Evolutionary conservation across 495 filamentous ascomycete genomes (phyloP).

Genomic region (Penicillium bovifimosum): DNA sequence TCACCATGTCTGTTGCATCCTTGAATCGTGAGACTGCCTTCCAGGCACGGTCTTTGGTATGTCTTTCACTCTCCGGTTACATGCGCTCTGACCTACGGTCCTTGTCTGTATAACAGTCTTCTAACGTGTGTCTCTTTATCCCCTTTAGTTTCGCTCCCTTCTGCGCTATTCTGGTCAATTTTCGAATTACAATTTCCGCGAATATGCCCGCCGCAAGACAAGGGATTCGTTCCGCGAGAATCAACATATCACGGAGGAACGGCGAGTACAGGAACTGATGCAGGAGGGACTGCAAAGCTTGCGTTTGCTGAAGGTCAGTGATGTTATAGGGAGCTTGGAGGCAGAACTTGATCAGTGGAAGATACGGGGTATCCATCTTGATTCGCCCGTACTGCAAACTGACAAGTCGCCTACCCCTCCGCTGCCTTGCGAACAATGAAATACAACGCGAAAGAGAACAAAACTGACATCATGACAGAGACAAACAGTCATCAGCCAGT

Average conservation of each 20-base stretch:
- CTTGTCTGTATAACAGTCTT: neutral
- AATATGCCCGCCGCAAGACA: conserved; percentile 88
- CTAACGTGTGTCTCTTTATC: neutral
- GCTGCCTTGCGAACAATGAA: neutral
- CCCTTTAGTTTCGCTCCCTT: conserved; percentile 77
- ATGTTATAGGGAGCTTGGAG: neutral
- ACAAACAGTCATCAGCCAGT: conserved; percentile 91
- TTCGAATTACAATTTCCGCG: conserved; percentile 92
- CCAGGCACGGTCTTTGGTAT: conserved; percentile 67
- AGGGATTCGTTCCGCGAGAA: conserved; percentile 84
- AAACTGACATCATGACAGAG: conserved; percentile 52
- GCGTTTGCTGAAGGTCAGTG: conserved; percentile 83
- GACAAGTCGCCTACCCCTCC: neutral
- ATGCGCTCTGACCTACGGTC: neutral
- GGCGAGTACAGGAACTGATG: conserved; percentile 79
- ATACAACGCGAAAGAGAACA: neutral
- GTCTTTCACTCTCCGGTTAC: conserved; percentile 21
- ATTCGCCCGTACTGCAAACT: neutral
- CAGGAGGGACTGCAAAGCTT: conserved; percentile 84
- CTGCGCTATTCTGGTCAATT: conserved; percentile 84
- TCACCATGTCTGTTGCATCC: conserved; percentile 44
- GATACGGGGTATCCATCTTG: neutral
- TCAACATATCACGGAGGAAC: conserved; percentile 58
- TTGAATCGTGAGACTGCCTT: conserved; percentile 60
- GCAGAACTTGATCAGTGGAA: neutral